Evolutionary conservation across 805 yeast genomes (phyloP), one percentile per base, ranked within the genome.

Genomic region (Saccharomycopsis sp.): DNA sequence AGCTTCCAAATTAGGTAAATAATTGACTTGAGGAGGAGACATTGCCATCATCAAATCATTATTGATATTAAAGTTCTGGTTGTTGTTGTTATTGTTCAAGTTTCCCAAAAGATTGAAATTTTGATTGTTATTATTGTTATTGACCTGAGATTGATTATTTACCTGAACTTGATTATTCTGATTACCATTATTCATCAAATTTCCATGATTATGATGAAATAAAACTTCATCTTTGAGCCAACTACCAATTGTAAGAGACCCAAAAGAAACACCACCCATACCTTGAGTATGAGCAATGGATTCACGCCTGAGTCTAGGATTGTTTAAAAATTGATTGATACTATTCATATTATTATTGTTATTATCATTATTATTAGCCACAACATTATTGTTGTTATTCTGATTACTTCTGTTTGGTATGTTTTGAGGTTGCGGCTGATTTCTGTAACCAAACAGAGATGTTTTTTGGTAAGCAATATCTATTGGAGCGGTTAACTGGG

Each of bases 241-340:
- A 13, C 92, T 79, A 12, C 96, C 96, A 23, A 89, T 87, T 21
- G 94, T 81, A 42, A 88, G 76, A 2, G 95, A 87, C 18, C 97
- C 97, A 96, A 96, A 89, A 6, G 94, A 80, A 26, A 89, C 83
- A 35, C 97, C 98, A 33, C 97, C 97, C 79, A 92, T 84, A 9
- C 97, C 97, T 57, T 86, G 95, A 2, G 95, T 81, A 58, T 89
- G 97, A 23, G 96, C 96, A 44, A 92, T 76, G 43, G 88, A 77
- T 53, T 89, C 97, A 49, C 96, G 69, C 55, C 95, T 74, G 48
- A 87, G 72, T 48, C 76, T 59, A n/a, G 66, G 62, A 44, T 49
- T 53, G 46, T 48, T 52, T 12, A 33, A 20, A 31, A 41, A 31
- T 23, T 34, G 45, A 18, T 34, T 37, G 21, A 34, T 18, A 39